Evolutionary conservation across 257 asterid genomes (phyloP).

Genomic region (Gynochthodes officinalis): DNA sequence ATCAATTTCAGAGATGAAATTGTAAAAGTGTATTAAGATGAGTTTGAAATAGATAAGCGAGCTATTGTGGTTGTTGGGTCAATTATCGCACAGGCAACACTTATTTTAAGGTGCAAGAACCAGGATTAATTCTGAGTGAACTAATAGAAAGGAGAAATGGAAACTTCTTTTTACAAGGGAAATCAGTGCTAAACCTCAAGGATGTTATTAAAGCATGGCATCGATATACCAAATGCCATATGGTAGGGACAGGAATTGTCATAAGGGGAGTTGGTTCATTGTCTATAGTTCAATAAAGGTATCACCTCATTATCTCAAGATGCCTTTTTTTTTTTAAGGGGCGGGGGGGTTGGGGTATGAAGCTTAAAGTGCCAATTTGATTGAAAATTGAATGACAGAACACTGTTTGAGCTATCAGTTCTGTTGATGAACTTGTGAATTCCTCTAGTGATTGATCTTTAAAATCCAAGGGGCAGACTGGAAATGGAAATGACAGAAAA

Average conservation of each 20-base stretch:
- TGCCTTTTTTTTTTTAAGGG: no score
- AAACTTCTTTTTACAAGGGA: not conserved
- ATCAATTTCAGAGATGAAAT: not conserved
- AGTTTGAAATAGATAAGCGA: not conserved
- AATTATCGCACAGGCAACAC: not conserved
- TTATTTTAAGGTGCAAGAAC: not conserved
- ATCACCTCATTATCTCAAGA: not conserved
- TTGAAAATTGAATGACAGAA: not conserved
- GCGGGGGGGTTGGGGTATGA: no score
- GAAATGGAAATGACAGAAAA: not conserved
- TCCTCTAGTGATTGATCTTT: not conserved
- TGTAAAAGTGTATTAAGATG: not conserved
- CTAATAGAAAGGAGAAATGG: not conserved
- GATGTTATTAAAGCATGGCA: not conserved
- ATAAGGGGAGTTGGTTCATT: not conserved
- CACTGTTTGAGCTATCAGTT: not conserved
- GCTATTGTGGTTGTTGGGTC: not conserved
- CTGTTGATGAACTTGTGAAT: conserved; percentile 1
- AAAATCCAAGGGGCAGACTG: not conserved
- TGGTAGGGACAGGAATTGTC: not conserved
- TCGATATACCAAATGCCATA: not conserved
- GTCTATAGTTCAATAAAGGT: not conserved
- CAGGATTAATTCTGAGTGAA: not conserved
- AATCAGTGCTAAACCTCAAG: not conserved
- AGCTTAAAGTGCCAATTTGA: not conserved